These are phyloP conservation scores for Nannochloris sp. DNA, from an alignment of 139 green algal species.

Conservation along the genomic window DNA sequence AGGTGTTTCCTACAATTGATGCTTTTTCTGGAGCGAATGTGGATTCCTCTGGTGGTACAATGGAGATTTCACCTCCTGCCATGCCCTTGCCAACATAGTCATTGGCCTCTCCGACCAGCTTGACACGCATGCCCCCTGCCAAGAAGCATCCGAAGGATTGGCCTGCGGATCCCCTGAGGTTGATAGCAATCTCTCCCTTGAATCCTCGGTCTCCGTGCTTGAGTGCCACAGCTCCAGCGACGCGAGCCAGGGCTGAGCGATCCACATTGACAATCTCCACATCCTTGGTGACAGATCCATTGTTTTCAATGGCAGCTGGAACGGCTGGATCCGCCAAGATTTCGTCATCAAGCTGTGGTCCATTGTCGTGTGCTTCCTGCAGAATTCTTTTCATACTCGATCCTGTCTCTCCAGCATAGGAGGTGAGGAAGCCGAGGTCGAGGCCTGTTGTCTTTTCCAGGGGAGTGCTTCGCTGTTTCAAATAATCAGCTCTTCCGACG, in stretches of 20 bases:
- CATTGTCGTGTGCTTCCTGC: slow-evolving; percentile 63
- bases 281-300: slow-evolving; percentile 35
- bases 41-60: slow-evolving; percentile 61
- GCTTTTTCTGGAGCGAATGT: slow-evolving; percentile 51
- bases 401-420: slow-evolving; percentile 44
- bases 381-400: slow-evolving; percentile 29
- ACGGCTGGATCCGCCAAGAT: slow-evolving; percentile 82
- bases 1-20: slow-evolving; percentile 95
- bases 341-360: slow-evolving; percentile 81
- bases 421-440: slow-evolving; percentile 90
- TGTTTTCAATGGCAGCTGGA: slow-evolving; percentile 37
- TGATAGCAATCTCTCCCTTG: slow-evolving; percentile 60
- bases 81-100: slow-evolving; percentile 99
- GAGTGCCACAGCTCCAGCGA: slow-evolving; percentile 75
- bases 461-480: slow-evolving; percentile 43
- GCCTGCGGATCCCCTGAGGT: slow-evolving; percentile 66
- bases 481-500: slow-evolving; percentile 72
- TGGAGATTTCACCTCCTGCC: slow-evolving; percentile 84
- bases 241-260: slow-evolving; percentile 60
- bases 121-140: slow-evolving; percentile 62
- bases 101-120: slow-evolving; percentile 92
- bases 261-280: slow-evolving; percentile 82
- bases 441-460: slow-evolving; percentile 86
- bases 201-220: slow-evolving; percentile 79
- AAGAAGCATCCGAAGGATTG: slow-evolving; percentile 89